Base-by-base conservation (phyloP, 2,329 filamentous ascomycete species). In the Tympanopsis confertula region DNA sequence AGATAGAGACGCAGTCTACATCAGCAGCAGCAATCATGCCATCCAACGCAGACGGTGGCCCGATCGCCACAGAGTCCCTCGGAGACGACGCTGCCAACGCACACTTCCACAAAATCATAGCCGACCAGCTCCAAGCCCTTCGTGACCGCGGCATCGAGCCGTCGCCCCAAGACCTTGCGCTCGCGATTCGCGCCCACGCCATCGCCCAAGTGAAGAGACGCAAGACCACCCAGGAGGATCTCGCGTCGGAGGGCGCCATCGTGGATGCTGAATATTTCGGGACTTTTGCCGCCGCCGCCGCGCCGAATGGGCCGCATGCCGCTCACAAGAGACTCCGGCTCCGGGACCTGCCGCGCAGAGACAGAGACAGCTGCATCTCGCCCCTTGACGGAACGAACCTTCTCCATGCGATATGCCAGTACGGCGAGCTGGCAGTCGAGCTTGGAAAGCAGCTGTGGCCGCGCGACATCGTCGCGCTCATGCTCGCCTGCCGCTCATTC, bases 401-500 rank as follows among this genome's bases (percentile, higher is more conserved):
- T 35, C 52, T 74, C 46, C 57, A 55, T 24, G 56, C 54, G 1
- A 41, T 73, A 13, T 62, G 58, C 39, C 55, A 55, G 35, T 60
- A 60, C 44, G 53, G 67, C 4, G 70, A 77, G 38, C 56, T 85
- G 3, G 56, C 68, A 33, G 59, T 78, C 35, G 59, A 69, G 36
- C 48, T 84, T 5, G 67, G 69, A 41, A 64, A 66, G 44, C 62
- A 71, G 41, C 64, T 86, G 15, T 52, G 55, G 5, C 56, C 73
- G 1, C 50, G 58, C 13, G 74, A 79, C 38, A 61, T 87, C 5
- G 52, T 86, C 41, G 68, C 61, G 33, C 64, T 87, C 22, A 86
- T 82, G 61, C 62, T 69, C 45, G 71, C 76, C 45, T 82, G 73
- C 52, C 71, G 65, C 39, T 62, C 69, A 24, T 80, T 84, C 50